Conservation (phyloP, 2,329 filamentous ascomycete species). For the Diaporthe destruens region DNA sequence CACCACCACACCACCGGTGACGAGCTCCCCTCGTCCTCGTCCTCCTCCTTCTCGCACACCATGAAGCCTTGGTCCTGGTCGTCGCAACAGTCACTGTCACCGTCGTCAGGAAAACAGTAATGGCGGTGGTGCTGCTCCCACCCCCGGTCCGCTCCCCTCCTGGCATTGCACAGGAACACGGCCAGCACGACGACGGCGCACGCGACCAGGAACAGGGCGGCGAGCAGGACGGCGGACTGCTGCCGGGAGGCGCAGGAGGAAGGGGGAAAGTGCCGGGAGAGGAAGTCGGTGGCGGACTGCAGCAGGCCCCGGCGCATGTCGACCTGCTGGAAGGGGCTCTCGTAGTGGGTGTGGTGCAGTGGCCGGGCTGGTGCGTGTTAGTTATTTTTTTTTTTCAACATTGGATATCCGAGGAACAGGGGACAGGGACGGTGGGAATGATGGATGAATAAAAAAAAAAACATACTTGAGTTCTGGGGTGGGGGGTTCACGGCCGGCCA, state of each 20-base stretch:
- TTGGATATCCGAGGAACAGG: neutral
- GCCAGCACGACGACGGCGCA: neutral
- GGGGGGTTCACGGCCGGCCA: conserved; percentile 18
- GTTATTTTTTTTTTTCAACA: no score
- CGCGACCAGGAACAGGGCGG: neutral
- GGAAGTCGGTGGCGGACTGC: neutral
- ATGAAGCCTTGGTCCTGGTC: neutral
- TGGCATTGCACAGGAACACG: conserved; percentile 8
- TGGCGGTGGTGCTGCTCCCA: no score
- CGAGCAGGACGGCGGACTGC: neutral
- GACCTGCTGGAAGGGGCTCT: conserved; percentile 36
- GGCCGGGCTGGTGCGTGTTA: neutral
- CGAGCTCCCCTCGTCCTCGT: no score
- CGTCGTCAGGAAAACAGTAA: no score
- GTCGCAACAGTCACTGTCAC: neutral
- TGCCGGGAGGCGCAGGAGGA: neutral
- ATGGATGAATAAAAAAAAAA: neutral
- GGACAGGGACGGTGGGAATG: neutral
- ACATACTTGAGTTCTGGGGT: conserved; percentile 14
- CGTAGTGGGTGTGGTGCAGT: conserved; percentile 32
- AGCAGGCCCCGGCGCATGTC: conserved; percentile 1
- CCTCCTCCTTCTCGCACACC: neutral
- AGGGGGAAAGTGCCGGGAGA: neutral
- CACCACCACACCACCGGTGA: no score
- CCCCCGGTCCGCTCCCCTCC: no score